Percentiles rank a stretch among this genome's conserved stretches.
These are phyloP conservation scores for Ceratobasidium sp. DNA, from an alignment of 1,284 basidiomycete species.

Conservation along the genomic window DNA sequence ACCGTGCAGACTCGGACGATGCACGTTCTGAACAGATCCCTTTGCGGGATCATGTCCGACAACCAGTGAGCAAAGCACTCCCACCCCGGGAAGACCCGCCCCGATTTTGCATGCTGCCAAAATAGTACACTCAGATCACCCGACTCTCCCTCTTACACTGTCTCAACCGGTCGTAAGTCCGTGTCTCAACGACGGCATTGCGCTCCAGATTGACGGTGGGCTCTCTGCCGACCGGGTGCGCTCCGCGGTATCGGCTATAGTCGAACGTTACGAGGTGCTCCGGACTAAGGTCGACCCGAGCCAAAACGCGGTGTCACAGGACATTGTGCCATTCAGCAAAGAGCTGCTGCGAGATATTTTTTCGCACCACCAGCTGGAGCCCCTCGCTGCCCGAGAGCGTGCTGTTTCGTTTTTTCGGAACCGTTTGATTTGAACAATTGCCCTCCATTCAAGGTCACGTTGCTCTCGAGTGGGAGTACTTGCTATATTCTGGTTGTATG, in stretches of 20 bases:
- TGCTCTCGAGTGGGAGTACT: neutral
- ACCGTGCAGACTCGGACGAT: too few species aligned
- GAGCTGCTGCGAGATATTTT: slow-evolving; percentile 4
- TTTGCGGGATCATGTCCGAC: too few species aligned
- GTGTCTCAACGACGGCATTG: neutral
- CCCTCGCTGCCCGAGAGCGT: too few species aligned
- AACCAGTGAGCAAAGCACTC: too few species aligned
- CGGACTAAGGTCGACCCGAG: neutral
- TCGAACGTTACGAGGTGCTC: slow-evolving; percentile 2
- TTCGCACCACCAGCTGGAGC: neutral
- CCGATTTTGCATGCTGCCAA: too few species aligned
- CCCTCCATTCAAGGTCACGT: too few species aligned
- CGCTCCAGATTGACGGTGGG: neutral
- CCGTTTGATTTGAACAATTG: slow-evolving; percentile 8
- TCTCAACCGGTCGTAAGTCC: too few species aligned
- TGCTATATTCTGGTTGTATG: slow-evolving; percentile 9
- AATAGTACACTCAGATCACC: too few species aligned
- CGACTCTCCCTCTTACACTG: too few species aligned
- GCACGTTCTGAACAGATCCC: too few species aligned
- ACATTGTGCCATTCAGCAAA: neutral
- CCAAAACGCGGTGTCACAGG: neutral
- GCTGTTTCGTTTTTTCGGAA: neutral
- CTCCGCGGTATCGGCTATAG: neutral
- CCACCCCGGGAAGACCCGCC: too few species aligned
- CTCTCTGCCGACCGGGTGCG: neutral